Evolutionary conservation across 1,139 yeast genomes (phyloP).

Genomic region (Hanseniaspora uvarum): DNA sequence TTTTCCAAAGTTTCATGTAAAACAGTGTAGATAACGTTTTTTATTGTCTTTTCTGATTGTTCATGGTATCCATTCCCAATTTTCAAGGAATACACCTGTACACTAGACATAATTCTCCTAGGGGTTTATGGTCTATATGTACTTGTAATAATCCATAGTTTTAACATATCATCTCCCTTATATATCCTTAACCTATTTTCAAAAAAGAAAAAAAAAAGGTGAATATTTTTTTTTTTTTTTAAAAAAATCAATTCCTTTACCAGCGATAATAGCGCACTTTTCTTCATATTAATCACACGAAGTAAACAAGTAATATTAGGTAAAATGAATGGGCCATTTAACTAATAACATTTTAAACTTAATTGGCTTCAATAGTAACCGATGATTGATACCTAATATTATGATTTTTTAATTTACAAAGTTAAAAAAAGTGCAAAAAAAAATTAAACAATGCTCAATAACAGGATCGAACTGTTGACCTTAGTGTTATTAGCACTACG

Average conservation of each 20-base stretch:
- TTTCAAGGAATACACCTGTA: neutral
- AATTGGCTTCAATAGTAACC: too few relatives aligned
- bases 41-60: constrained; percentile 4
- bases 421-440: neutral
- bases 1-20: constrained; percentile 2
- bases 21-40: constrained; percentile 3
- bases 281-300: neutral
- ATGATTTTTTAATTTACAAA: neutral
- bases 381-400: too few relatives aligned
- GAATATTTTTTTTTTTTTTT: neutral
- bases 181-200: too few relatives aligned
- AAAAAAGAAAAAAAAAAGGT: neutral
- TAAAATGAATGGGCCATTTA: neutral
- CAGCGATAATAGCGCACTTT: constrained; percentile 4
- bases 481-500: constrained; percentile 18
- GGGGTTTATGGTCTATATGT: neutral
- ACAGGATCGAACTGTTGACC: constrained; percentile 19
- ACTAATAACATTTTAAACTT: neutral
- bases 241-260: neutral
- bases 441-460: constrained; percentile 15
- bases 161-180: too few relatives aligned
- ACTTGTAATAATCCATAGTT: too few relatives aligned
- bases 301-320: neutral
- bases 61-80: constrained; percentile 8
- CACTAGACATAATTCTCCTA: neutral